Evolutionary conservation across 169 alveolate species (phyloP).

Genomic region (Theileria orientalis): DNA sequence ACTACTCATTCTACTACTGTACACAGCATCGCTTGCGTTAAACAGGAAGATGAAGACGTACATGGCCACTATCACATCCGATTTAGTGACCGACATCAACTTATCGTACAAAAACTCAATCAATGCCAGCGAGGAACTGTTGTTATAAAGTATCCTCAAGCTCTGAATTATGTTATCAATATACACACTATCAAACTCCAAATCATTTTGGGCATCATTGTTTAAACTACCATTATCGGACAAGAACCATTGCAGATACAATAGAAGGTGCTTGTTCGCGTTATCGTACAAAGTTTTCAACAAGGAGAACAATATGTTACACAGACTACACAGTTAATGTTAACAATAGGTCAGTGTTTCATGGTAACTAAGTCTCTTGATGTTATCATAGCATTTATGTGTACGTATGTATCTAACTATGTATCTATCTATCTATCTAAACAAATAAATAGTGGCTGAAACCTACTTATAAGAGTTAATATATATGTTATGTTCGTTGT

Average conservation of each 20-base stretch:
- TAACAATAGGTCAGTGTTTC: not conserved
- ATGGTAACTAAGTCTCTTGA: not conserved
- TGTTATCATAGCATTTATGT: too few relatives aligned
- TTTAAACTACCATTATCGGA: not conserved
- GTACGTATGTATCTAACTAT: too few relatives aligned
- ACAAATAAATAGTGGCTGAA: not conserved
- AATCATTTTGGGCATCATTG: not conserved
- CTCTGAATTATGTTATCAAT: conserved; percentile 11
- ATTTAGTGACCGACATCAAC: not conserved
- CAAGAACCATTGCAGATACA: not conserved
- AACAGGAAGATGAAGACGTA: conserved; percentile 27
- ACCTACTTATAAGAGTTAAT: conserved; percentile 10
- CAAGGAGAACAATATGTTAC: conserved; percentile 52
- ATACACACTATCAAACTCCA: conserved; percentile 1
- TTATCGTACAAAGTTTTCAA: conserved; percentile 13
- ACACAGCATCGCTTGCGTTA: not conserved
- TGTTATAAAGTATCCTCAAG: conserved; percentile 17
- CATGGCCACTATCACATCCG: conserved; percentile 33
- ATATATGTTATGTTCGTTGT: not conserved
- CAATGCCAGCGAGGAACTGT: conserved; percentile 5
- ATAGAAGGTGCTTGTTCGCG: not conserved
- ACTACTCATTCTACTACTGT: not conserved
- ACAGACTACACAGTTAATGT: conserved; percentile 15
- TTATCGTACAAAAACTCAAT: conserved; percentile 52
- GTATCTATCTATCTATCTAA: not conserved